These are phyloP conservation scores for Podospora didyma DNA, from an alignment of 495 filamentous ascomycete species.

Conservation along the genomic window DNA sequence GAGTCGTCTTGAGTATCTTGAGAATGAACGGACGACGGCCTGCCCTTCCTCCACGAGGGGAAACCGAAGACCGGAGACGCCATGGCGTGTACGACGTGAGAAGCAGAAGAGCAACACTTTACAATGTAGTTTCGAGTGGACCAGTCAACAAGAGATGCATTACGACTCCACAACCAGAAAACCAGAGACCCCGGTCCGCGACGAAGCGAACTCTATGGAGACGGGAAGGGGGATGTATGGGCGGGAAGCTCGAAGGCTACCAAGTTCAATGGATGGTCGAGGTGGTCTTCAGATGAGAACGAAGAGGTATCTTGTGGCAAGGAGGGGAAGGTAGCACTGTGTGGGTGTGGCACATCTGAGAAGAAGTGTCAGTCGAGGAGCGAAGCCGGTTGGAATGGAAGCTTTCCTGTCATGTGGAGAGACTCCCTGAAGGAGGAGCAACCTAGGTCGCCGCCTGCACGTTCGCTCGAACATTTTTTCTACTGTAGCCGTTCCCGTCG, in stretches of 20 bases:
- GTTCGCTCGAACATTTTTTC: too few relatives aligned
- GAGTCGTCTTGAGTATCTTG: slow-evolving; percentile 27
- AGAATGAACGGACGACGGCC: slow-evolving; percentile 29
- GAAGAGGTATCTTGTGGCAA: background rate
- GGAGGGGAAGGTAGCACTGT: background rate
- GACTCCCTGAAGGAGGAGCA: too few relatives aligned
- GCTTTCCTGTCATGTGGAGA: too few relatives aligned
- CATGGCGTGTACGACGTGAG: slow-evolving; percentile 13
- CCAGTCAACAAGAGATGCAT: slow-evolving; percentile 14
- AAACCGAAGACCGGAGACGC: slow-evolving; percentile 34
- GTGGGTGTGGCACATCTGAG: too few relatives aligned
- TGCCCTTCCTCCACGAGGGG: slow-evolving; percentile 37
- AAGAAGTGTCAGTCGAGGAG: too few relatives aligned
- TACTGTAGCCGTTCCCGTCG: too few relatives aligned
- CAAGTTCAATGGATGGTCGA: background rate
- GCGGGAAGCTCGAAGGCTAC: background rate
- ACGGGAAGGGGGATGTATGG: background rate
- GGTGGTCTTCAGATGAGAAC: background rate
- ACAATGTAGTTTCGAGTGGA: slow-evolving; percentile 5
- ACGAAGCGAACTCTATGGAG: background rate
- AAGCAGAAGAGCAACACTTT: slow-evolving; percentile 3
- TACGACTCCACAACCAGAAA: slow-evolving; percentile 10
- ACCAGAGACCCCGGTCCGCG: background rate
- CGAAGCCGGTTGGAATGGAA: too few relatives aligned
- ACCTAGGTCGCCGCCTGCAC: too few relatives aligned